Conservation (phyloP, 805 yeast genomes). For the Wickerhamiella domercqiae region DNA sequence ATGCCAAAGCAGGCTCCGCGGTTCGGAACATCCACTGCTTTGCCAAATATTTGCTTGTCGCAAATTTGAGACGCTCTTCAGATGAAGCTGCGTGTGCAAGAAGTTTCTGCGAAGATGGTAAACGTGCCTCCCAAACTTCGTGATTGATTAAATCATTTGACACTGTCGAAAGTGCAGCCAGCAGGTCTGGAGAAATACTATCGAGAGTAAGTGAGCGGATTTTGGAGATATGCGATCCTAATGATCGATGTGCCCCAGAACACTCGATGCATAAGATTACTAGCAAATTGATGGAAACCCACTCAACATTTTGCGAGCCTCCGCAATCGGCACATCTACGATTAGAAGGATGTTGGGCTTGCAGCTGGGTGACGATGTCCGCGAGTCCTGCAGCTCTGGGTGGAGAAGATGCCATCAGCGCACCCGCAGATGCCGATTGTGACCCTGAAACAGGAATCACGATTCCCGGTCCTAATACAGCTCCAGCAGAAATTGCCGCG, state of each 20-base stretch:
- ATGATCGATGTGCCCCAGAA: constrained; percentile 72
- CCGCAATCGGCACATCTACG: constrained; percentile 69
- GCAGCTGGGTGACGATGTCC: not conserved
- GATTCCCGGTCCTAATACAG: not conserved
- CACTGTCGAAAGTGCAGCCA: constrained; percentile 40
- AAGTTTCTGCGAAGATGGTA: constrained; percentile 21
- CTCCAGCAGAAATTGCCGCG: not conserved
- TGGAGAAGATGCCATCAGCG: not conserved
- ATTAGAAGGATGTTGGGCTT: constrained; percentile 31
- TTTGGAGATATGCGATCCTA: constrained; percentile 72
- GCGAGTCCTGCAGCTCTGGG: too few species aligned
- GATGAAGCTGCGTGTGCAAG: constrained; percentile 25
- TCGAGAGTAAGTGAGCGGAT: constrained; percentile 69
- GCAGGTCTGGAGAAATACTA: constrained; percentile 42
- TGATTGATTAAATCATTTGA: constrained; percentile 41
- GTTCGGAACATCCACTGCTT: constrained; percentile 31
- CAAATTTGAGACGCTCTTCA: constrained; percentile 40
- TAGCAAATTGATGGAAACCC: constrained; percentile 69
- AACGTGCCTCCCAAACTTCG: constrained; percentile 38
- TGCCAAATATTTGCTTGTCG: constrained; percentile 47
- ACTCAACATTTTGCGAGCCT: constrained; percentile 45
- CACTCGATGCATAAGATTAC: constrained; percentile 70
- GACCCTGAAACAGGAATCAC: too few species aligned
- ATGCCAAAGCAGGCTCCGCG: constrained; percentile 23
- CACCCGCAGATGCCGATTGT: not conserved